Base-by-base conservation (phyloP, 495 filamentous ascomycete species). In the Beverwykella pulmonaria region DNA sequence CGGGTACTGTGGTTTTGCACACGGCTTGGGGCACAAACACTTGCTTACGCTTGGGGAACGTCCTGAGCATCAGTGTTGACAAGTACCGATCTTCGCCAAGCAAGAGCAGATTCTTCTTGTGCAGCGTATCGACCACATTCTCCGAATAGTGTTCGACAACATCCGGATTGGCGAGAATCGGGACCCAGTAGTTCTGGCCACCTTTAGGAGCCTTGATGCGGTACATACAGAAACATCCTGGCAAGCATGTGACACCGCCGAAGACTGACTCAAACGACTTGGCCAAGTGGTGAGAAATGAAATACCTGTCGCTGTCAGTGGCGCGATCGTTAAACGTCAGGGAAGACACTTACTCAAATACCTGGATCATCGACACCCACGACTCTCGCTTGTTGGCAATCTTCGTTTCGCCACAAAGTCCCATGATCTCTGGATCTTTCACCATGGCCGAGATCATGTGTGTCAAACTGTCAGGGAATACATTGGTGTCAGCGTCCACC, bases 151-250 rank as follows among this genome's bases (percentile, higher is more conserved):
- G 95, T 78, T 98, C 95, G 53, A 99, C 95, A 26, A 99, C 90
- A 74, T 99, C 95, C 19, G 95, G 95, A 76, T 98, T 99, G 63
- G 95, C 95, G 53, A 99, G 84, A 72, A 99, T 98, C 17, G 95
- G 95, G 9, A 99, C 95, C 95, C 94, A 99, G 79, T 97, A 98
- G 78, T 98, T 97, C 76, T 97, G 92, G 17, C 90, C 95, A 34
- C 94, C 94, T 80, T 99, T 99, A 50, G 95, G 95, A 1, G 94
- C 90, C 78, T 99, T 99, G 84, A 99, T 96, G 69, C 95, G 90
- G 79, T 99, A 99, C 95, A 99, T 99, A 82, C 92, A 96, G 87
- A 99, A 99, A 82, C 95, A 99, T 52, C 95, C 95, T 2, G 95
- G 95, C 26, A 99, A 82, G 85, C 95, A 99, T 70, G 95, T 99